Base-by-base conservation (phyloP, 225 moss, liverwort and hornwort species). In the Rhytidiadelphus loreus region DNA sequence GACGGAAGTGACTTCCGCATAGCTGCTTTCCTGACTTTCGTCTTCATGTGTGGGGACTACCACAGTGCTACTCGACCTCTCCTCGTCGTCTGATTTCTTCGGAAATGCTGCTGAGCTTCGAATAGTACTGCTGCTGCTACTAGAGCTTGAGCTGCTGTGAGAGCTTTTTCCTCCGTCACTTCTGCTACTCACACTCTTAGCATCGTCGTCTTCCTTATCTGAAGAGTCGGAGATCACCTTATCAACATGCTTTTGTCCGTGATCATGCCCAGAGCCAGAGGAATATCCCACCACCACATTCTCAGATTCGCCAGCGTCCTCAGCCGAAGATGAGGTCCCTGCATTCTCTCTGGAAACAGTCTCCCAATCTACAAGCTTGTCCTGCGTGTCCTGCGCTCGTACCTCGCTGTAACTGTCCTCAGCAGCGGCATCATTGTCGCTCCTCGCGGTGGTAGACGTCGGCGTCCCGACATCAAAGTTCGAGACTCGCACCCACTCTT, bases 401-500 rank as follows among this genome's bases (percentile, higher is more conserved):
- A 28, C 88, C 63, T 93, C 91, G 56, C 88, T 82, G 69, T 88
- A 89, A 73, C 70, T 88, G 9, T 92, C 92, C 71, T 91, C 92
- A 33, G 87, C 88, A 55, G 86, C 91, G 73, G 88, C 89, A 79
- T 93, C 93, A 33, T 73, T 93, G 76, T 94, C 94, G 75, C 91
- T 88, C 85, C 91, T 94, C 33, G 91, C 89, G 41, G 93, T 86
- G 21, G 87, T 90, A 35, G 94, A 94, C 37, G 90, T 94, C 39
- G 94, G 93, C 59, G 94, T 94, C 32, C 88, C 93, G 4, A 92
- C 84, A 72, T 94, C 93, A 18, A 94, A 94, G 89, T 94, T 68
- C 28, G 94, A 94, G 65, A 93, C 88, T n/a, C 92, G 90, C 76
- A 94, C 94, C 94, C 94, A 94, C 72, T 94, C 94, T 90, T 94